Evolutionary conservation across 1,284 basidiomycete species (phyloP).

Genomic region (Flammula alnicola): DNA sequence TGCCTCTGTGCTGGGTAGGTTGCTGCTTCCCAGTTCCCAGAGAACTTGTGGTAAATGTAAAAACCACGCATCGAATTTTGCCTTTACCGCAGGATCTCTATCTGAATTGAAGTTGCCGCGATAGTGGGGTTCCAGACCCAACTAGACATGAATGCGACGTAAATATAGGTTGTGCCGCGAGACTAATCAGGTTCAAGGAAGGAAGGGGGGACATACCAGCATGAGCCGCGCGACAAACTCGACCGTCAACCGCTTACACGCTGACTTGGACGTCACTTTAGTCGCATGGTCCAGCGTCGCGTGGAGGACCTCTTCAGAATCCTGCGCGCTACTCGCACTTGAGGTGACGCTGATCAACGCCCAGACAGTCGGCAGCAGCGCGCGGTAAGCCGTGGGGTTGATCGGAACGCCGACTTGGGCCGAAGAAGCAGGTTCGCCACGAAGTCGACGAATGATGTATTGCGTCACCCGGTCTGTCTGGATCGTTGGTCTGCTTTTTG

Average conservation of each 20-base stretch:
- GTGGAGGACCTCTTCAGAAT: constrained; percentile 45
- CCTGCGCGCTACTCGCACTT: constrained; percentile 23
- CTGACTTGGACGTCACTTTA: constrained; percentile 58
- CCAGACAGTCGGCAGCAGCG: constrained; percentile 86
- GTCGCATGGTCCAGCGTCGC: constrained; percentile 65
- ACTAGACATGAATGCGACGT: constrained; percentile 17
- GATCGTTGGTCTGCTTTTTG: constrained; percentile 29
- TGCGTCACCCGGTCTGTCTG: constrained; percentile 63
- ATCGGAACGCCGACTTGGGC: constrained; percentile 52
- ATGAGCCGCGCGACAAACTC: constrained; percentile 75
- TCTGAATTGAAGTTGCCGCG: constrained; percentile 51
- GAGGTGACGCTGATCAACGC: constrained; percentile 61
- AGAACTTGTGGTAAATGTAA: constrained; percentile 74
- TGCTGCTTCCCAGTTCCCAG: constrained; percentile 79
- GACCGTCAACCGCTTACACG: constrained; percentile 65
- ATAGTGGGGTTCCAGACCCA: constrained; percentile 45
- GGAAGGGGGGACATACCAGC: constrained; percentile 51
- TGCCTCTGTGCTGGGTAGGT: constrained; percentile 63
- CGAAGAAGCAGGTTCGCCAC: constrained; percentile 50
- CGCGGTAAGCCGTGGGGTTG: constrained; percentile 64
- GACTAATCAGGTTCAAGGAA: not conserved
- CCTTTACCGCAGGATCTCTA: constrained; percentile 34
- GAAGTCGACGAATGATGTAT: constrained; percentile 74
- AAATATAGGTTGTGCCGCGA: not conserved
- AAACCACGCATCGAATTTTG: constrained; percentile 64